A percentile compares a stretch with the other conserved stretches of the same genome.
Conservation (phyloP, 108 stramenopile genomes). For the Cyclostephanos invisitatus region DNA sequence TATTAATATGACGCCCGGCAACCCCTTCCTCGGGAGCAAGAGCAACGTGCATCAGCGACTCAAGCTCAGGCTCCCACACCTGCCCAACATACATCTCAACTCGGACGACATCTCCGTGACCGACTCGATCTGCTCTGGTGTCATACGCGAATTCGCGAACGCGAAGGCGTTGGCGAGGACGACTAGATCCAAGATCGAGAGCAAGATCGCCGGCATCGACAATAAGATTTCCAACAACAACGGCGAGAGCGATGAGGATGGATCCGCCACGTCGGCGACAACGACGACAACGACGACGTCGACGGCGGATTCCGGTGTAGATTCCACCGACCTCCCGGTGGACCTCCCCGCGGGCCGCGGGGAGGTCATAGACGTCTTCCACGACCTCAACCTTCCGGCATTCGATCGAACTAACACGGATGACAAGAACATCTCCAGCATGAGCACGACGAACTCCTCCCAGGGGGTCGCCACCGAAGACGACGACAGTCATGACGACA, state of each 20-base stretch:
- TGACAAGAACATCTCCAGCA: not conserved
- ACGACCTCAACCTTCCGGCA: not conserved
- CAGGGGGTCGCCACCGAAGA: not conserved
- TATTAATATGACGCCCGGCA: not conserved
- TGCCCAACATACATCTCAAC: not conserved
- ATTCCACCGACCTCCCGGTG: not conserved
- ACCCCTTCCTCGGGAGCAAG: not conserved
- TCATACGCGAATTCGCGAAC: too few relatives aligned
- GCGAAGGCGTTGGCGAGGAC: too few relatives aligned
- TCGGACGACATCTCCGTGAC: not conserved
- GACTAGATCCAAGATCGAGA: too few relatives aligned
- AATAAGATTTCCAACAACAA: not conserved
- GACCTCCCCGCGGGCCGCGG: not conserved
- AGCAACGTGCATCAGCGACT: not conserved
- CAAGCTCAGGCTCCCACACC: not conserved
- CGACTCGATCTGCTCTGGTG: not conserved
- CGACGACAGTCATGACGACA: not conserved
- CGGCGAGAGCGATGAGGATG: not conserved
- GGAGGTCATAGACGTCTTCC: not conserved
- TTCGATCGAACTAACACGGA: not conserved
- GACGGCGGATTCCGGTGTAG: not conserved
- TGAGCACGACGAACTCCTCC: not conserved
- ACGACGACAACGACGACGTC: not conserved
- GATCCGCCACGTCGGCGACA: not conserved
- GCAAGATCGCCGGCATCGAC: not conserved